Percentiles rank a stretch among this genome's conserved stretches.
These are phyloP conservation scores for Tetracladium setigerum DNA, from an alignment of 495 filamentous ascomycete genomes.

Conservation along the genomic window DNA sequence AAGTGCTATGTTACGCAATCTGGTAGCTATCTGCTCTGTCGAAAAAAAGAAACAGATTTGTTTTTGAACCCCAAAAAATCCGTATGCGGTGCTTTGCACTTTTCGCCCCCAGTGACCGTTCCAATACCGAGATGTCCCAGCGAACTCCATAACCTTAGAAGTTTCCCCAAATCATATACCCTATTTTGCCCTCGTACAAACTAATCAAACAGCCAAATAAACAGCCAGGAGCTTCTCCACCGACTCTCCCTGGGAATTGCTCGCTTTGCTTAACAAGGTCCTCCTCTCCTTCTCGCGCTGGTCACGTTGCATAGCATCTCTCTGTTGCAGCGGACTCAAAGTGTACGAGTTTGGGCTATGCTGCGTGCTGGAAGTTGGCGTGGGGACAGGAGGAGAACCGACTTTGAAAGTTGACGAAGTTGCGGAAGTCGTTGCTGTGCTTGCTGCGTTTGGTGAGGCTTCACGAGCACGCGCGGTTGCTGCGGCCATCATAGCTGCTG, in stretches of 20 bases:
- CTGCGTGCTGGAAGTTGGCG: too few species aligned
- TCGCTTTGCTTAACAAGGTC: constrained; percentile 29
- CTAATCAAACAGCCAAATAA: constrained; percentile 16
- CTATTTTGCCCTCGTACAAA: too few species aligned
- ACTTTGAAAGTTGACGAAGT: background rate
- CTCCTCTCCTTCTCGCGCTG: constrained; percentile 27
- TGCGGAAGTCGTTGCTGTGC: background rate
- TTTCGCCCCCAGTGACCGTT: too few species aligned
- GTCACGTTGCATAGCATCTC: constrained; percentile 31
- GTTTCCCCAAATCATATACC: too few species aligned
- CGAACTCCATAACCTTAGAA: too few species aligned
- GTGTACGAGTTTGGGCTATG: too few species aligned
- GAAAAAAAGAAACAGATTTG: too few species aligned
- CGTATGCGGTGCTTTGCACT: too few species aligned
- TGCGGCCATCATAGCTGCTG: constrained; percentile 2
- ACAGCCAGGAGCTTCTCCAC: constrained; percentile 12
- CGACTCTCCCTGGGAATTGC: constrained; percentile 13
- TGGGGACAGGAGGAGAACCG: background rate
- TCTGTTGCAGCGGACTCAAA: constrained; percentile 29
- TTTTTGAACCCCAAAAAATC: too few species aligned
- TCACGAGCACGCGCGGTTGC: background rate
- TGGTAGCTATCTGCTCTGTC: too few species aligned
- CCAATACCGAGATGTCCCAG: too few species aligned
- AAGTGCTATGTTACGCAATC: too few species aligned
- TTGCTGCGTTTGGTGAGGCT: background rate